These are phyloP conservation scores for Lachancea waltii DNA, from an alignment of 805 yeast species.

Conservation along the genomic window DNA sequence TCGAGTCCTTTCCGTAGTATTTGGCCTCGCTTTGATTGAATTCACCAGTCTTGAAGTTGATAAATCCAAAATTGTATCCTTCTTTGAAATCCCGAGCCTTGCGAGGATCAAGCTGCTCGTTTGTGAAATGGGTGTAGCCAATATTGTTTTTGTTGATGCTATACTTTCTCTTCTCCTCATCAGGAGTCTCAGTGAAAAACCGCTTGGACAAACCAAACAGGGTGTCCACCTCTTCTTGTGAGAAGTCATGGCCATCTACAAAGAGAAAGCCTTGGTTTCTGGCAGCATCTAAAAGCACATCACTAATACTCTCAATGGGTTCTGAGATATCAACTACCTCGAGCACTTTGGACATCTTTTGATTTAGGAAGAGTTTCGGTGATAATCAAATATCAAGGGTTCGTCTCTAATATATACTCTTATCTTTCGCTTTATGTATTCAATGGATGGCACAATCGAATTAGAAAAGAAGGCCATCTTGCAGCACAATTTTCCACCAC, in stretches of 20 bases:
- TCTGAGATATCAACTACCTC: conserved; percentile 53
- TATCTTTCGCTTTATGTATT: too few relatives aligned
- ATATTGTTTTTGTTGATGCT: conserved; percentile 48
- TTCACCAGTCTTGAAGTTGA: conserved; percentile 46
- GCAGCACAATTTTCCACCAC: too few relatives aligned
- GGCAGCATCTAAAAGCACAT: conserved; percentile 50
- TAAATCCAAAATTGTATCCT: conserved; percentile 59
- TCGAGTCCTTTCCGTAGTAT: conserved; percentile 6
- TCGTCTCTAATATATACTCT: too few relatives aligned
- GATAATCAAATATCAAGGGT: too few relatives aligned
- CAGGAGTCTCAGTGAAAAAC: conserved; percentile 45
- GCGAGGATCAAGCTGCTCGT: conserved; percentile 40
- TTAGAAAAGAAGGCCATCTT: too few relatives aligned
- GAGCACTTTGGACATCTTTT: conserved; percentile 22
- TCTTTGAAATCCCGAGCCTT: conserved; percentile 55
- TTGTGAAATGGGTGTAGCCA: conserved; percentile 53
- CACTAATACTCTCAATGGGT: conserved; percentile 39
- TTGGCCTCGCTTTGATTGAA: conserved; percentile 18
- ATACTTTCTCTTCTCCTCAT: conserved; percentile 42
- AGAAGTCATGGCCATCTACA: conserved; percentile 61
- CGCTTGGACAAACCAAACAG: conserved; percentile 44
- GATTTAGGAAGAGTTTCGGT: too few relatives aligned
- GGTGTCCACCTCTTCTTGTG: conserved; percentile 45
- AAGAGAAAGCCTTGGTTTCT: conserved; percentile 59
- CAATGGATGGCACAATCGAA: too few relatives aligned